A percentile compares a stretch with the other conserved stretches of the same genome.
phyloP scores from a whole-genome alignment of 768 basidiomycete genomes.

The Holtermannia corniformis region DNA sequence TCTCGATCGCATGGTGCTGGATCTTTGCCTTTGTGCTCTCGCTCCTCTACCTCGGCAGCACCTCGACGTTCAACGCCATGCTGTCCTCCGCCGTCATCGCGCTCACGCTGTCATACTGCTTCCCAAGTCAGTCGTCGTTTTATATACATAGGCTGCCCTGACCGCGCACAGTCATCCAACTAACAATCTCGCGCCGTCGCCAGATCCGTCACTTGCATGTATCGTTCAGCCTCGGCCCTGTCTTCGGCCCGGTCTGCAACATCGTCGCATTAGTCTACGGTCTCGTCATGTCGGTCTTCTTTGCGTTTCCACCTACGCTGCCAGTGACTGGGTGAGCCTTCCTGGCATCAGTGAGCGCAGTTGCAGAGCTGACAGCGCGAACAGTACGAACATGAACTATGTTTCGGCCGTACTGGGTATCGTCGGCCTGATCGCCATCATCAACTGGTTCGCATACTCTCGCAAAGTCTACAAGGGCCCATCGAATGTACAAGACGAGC shows the following conservation, averaged over 20 bases:
- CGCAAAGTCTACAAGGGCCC: background rate
- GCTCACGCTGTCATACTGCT: background rate
- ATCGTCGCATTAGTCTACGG: background rate
- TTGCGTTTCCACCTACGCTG: background rate
- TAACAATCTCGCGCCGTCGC: background rate
- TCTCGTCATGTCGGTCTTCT: background rate
- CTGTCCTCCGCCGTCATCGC: background rate
- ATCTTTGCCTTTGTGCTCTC: background rate
- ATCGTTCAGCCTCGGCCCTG: background rate
- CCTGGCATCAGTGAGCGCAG: too few relatives aligned
- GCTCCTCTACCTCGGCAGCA: background rate
- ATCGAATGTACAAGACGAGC: slow-evolving; percentile 1
- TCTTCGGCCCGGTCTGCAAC: background rate
- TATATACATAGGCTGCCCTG: background rate
- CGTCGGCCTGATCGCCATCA: background rate
- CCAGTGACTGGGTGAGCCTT: background rate
- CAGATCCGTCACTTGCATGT: background rate
- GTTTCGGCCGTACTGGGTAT: background rate
- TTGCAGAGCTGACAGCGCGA: background rate
- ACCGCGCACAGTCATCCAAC: background rate
- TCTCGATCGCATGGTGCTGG: background rate
- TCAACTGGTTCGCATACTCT: background rate
- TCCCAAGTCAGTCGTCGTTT: background rate
- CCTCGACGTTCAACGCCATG: background rate
- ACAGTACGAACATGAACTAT: background rate